Evolutionary conservation across 805 yeast genomes (phyloP), one percentile per base, ranked within the genome.

Genomic region (Myxozyma nipponensis): DNA sequence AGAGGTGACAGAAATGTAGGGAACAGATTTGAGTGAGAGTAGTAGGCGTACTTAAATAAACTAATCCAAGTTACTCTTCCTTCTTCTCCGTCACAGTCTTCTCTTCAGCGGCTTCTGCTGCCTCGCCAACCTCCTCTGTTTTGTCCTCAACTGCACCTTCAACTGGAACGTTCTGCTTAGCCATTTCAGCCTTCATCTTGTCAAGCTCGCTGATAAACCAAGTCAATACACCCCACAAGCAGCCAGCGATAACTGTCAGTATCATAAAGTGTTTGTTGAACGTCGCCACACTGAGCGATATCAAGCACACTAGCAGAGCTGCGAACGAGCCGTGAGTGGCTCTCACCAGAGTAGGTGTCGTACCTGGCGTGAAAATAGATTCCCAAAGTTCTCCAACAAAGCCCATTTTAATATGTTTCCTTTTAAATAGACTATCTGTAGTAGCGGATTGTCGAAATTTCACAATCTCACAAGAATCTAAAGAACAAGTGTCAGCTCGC

Each of bases 351-450:
- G 95, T 88, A 1, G 97, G 96, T 1, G 93, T 79, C 0, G 95
- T 80, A 1, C 98, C 98, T 4, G 98, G 97, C 17, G 87, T 82
- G 69, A 91, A 86, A 24, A 93, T 79, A 13, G 95, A 86, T 49
- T 85, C 83, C 97, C 97, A 90, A 39, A 91, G 75, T 23, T 85
- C 95, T 23, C 69, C 71, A 34, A 84, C 51, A 63, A 72, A 71
- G 13, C 32, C 32, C 32, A 28, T 28, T 28, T 7, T 28, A 13
- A 28, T 28, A 28, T n/a, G n/a, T n/a, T n/a, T n/a, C n/a, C n/a
- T n/a, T n/a, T n/a, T n/a, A n/a, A n/a, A n/a, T n/a, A n/a, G n/a
- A n/a, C n/a, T n/a, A n/a, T n/a, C n/a, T n/a, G n/a, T n/a, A n/a
- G n/a, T n/a, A n/a, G n/a, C n/a, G n/a, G n/a, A n/a, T n/a, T n/a